Base-by-base conservation (phyloP, 2,329 filamentous ascomycete species). In the Nothomitra cinnamomea region DNA sequence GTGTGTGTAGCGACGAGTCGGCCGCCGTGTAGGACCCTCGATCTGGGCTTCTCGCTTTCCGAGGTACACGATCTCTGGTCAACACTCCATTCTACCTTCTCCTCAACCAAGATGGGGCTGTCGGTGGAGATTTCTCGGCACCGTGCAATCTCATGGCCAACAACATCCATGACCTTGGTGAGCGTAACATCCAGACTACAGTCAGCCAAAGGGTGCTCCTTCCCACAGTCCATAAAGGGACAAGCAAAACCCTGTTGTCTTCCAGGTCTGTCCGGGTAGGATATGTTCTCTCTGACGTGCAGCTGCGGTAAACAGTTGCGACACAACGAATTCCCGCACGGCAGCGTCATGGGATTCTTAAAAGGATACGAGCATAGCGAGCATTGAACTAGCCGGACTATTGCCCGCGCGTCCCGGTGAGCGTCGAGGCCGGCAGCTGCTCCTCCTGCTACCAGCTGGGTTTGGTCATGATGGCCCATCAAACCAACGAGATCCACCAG, bases 241-340 rank as follows among this genome's bases (percentile, higher is more conserved):
- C 89, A 95, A n/a, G 65, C 67, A 60, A 94, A 85, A 0, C 82
- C 86, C 60, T 79, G 72, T 41, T 79, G 70, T 40, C 87, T 77
- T 42, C 77, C 79, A 5, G 80, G 76, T 1, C 75, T 74, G 15
- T 79, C 79, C 0, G 87, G 87, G 65, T 90, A 94, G 1, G 86
- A 83, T 55, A 94, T 85, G 57, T 86, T 79, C 49, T 71, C 70
- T 45, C 87, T 77, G 15, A 73, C 65, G 60, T 82, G 77, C 1
- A 80, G 68, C 48, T 77, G 67, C 1, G 88, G 88, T 1, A 94
- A 68, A 66, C 89, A 95, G 51, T 66, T 65, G 61, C 76, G 80
- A 68, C 89, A 95, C 10, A 94, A 67, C 10, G 82, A 82, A 62
- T 83, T 79, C 25, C 88, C 87, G 64, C 89, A 95, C 3, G 88